Percentiles rank a stretch among this genome's conserved stretches.
Conservation (phyloP, 1,139 yeast species). For the Kodamaea alishanica region DNA sequence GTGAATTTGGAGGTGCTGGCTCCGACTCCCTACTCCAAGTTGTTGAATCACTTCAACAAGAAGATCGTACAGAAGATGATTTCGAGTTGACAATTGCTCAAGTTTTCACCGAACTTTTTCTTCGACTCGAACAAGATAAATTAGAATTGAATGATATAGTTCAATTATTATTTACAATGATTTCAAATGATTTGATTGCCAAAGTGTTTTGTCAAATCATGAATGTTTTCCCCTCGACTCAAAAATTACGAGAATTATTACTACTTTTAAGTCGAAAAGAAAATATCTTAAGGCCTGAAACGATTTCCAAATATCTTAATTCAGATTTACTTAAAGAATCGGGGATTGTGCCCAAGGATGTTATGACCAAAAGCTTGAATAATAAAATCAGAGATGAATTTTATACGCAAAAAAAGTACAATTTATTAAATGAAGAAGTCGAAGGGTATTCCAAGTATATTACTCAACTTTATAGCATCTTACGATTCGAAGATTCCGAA, state of each 20-base stretch:
- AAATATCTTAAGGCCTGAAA: constrained; percentile 34
- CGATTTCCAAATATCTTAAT: constrained; percentile 35
- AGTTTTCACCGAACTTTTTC: constrained; percentile 37
- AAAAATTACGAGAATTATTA: constrained; percentile 27
- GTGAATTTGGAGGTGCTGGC: constrained; percentile 28
- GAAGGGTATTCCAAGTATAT: constrained; percentile 77
- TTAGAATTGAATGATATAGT: constrained; percentile 23
- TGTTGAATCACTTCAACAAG: constrained; percentile 11
- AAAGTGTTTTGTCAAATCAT: constrained; percentile 43
- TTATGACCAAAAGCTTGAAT: constrained; percentile 38
- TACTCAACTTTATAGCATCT: constrained; percentile 47
- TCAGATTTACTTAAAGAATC: constrained; percentile 35
- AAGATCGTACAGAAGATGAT: constrained; percentile 7
- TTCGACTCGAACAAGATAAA: constrained; percentile 27
- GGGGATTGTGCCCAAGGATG: constrained; percentile 38
- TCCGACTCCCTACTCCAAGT: constrained; percentile 28
- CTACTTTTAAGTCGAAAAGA: constrained; percentile 21
- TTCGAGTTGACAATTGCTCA: constrained; percentile 11
- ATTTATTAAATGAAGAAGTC: constrained; percentile 70
- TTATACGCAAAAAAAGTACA: constrained; percentile 70
- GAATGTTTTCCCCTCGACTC: constrained; percentile 40
- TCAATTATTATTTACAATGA: constrained; percentile 27
- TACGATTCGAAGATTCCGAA: constrained; percentile 37
- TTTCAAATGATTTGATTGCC: constrained; percentile 34
- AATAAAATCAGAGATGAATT: constrained; percentile 49